Evolutionary conservation across 176 grass and related monocot species (phyloP).

Genomic region (Zizania latifolia): DNA sequence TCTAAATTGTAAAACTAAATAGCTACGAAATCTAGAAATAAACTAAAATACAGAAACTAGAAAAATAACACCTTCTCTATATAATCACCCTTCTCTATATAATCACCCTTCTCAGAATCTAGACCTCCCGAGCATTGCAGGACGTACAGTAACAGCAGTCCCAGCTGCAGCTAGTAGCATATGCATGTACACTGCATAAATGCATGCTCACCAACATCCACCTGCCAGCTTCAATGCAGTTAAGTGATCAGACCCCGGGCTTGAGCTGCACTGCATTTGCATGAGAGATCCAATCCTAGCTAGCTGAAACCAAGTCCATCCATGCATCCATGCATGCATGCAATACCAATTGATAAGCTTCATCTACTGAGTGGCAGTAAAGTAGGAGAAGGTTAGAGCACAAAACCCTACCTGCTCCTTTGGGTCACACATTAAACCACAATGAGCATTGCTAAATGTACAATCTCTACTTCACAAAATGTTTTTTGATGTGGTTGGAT

Average conservation of each 20-base stretch:
- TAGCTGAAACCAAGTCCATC: not conserved
- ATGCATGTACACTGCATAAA: constrained; percentile 23
- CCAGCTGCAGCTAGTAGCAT: not conserved
- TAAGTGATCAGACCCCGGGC: not conserved
- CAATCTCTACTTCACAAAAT: not conserved
- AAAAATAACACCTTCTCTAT: too few relatives aligned
- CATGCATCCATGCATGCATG: not conserved
- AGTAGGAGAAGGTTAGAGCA: too few relatives aligned
- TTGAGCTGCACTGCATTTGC: not conserved
- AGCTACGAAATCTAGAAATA: too few relatives aligned
- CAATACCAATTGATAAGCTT: not conserved
- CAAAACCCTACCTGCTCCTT: not conserved
- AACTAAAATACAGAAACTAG: too few relatives aligned
- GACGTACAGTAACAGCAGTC: not conserved
- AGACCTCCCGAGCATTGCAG: too few relatives aligned
- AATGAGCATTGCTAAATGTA: not conserved
- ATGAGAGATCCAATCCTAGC: not conserved
- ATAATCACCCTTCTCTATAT: too few relatives aligned
- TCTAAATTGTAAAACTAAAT: too few relatives aligned
- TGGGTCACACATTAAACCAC: not conserved
- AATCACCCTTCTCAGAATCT: too few relatives aligned
- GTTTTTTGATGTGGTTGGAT: not conserved
- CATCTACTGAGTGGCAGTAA: not conserved
- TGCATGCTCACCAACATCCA: constrained; percentile 20
- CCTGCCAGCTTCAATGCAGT: constrained; percentile 28